Conservation (phyloP, 169 alveolate species). For the Babesia ovis region DNA sequence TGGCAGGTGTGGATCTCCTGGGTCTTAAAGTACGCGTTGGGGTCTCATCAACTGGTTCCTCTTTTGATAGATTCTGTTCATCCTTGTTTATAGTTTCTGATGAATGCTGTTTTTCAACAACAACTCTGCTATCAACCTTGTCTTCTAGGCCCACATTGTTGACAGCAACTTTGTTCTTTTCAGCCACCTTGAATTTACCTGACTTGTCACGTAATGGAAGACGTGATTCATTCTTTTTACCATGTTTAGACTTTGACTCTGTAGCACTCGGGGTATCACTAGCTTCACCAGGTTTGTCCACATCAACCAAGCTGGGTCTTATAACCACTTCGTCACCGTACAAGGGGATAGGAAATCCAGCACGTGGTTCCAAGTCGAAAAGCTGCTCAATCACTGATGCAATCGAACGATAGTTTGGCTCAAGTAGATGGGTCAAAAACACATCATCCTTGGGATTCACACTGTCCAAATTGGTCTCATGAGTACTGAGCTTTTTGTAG, state of each 20-base stretch:
- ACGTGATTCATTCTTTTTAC: conserved; percentile 1
- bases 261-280: neutral
- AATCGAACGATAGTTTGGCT: conserved; percentile 53
- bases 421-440: conserved; percentile 51
- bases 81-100: too few species aligned
- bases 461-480: conserved; percentile 24
- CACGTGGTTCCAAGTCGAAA: conserved; percentile 26
- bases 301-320: neutral
- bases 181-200: conserved; percentile 26
- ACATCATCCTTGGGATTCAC: conserved; percentile 56
- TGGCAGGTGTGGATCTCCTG: too few species aligned
- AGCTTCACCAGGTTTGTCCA: neutral
- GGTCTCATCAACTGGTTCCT: too few species aligned
- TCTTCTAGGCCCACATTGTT: too few species aligned
- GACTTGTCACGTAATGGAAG: conserved; percentile 29
- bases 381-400: conserved; percentile 42
- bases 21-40: too few species aligned
- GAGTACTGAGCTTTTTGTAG: conserved; percentile 49
- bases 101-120: too few species aligned
- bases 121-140: too few species aligned
- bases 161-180: too few species aligned
- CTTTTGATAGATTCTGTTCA: too few species aligned
- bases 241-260: neutral
- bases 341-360: conserved; percentile 29
- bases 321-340: conserved; percentile 27